Base-by-base conservation (phyloP, 768 basidiomycete species). In the Lentinula lateritia region DNA sequence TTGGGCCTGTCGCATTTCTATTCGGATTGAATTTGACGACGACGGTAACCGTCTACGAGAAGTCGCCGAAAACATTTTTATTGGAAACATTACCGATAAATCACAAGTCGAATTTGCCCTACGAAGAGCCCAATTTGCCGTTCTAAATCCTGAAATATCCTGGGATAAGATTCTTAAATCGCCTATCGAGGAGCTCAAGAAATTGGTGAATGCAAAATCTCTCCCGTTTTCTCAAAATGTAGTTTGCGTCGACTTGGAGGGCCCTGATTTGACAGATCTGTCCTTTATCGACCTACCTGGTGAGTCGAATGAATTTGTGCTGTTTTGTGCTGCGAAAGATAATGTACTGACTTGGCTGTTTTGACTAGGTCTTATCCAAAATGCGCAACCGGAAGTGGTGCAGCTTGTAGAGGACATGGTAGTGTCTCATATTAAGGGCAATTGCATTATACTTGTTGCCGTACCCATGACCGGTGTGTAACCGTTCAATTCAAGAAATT, bases 391-490 rank as follows among this genome's bases (percentile, higher is more conserved):
- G 1, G 70, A 80, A 0, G 63, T 74, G 3, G 74, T 79, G 4
- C 66, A 78, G 18, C 71, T 85, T 3, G 79, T 86, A 5, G 78
- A 80, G 58, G 71, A 76, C 18, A 72, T 87, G 62, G 83, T 83
- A 8, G 69, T 71, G n/a, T 74, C 75, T 2, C 75, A 83, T 62
- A 83, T 86, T 60, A 63, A 70, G 48, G 80, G 79, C 9, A 83
- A 83, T 58, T 80, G 77, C 62, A 68, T 86, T 41, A 85, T 86
- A 34, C 71, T 86, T 4, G 75, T 85, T 1, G 78, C 82, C 2
- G 67, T 83, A 6, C 80, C 83, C 0, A 83, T 83, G 82, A 79
- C 78, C 62, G 82, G 82, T 82, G 52, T 28, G 70, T 66, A 12
- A n/a, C 52, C 43, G 39, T 41, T 12, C 1, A 34, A 10, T 23